Conservation (phyloP, 2,329 filamentous ascomycete genomes). For the Penicillium sp. region DNA sequence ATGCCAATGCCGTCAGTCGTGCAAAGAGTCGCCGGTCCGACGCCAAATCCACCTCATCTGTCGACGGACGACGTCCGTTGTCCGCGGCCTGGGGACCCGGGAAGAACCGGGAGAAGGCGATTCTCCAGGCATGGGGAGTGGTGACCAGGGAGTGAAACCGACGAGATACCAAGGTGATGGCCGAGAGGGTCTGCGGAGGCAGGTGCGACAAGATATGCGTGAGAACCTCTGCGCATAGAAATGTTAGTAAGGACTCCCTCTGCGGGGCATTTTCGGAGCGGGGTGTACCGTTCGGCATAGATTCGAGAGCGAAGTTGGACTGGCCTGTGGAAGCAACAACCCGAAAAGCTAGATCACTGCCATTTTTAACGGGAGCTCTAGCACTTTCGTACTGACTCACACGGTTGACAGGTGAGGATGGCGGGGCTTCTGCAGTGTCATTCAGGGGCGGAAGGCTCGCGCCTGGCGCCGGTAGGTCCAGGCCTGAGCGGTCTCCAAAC, state of each 20-base stretch:
- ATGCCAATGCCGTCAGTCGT: slow-evolving; percentile 75
- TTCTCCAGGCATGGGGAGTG: slow-evolving; percentile 87
- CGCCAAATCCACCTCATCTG: slow-evolving; percentile 54
- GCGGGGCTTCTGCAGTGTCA: slow-evolving; percentile 23
- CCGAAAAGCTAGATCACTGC: slow-evolving; percentile 49
- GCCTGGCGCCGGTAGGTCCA: slow-evolving; percentile 19
- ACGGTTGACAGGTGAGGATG: slow-evolving; percentile 47
- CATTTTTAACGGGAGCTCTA: slow-evolving; percentile 31
- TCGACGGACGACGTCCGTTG: slow-evolving; percentile 41
- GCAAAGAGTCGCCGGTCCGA: slow-evolving; percentile 76
- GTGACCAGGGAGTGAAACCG: slow-evolving; percentile 84
- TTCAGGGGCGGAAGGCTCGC: slow-evolving; percentile 25
- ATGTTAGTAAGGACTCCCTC: slow-evolving; percentile 6
- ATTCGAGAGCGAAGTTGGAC: slow-evolving; percentile 48
- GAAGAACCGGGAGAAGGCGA: slow-evolving; percentile 87
- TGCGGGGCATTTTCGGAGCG: neutral
- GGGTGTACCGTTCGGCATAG: slow-evolving; percentile 72
- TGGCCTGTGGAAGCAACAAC: slow-evolving; percentile 46
- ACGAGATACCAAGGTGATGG: slow-evolving; percentile 79
- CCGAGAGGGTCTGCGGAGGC: slow-evolving; percentile 74
- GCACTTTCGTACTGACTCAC: slow-evolving; percentile 55
- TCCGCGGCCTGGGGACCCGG: slow-evolving; percentile 63
- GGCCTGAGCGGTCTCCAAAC: slow-evolving; percentile 31
- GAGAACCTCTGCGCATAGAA: slow-evolving; percentile 65
- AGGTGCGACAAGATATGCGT: slow-evolving; percentile 89